phyloP scores from a whole-genome alignment of 2,329 filamentous ascomycete species.

The Paraphoma sp. region DNA sequence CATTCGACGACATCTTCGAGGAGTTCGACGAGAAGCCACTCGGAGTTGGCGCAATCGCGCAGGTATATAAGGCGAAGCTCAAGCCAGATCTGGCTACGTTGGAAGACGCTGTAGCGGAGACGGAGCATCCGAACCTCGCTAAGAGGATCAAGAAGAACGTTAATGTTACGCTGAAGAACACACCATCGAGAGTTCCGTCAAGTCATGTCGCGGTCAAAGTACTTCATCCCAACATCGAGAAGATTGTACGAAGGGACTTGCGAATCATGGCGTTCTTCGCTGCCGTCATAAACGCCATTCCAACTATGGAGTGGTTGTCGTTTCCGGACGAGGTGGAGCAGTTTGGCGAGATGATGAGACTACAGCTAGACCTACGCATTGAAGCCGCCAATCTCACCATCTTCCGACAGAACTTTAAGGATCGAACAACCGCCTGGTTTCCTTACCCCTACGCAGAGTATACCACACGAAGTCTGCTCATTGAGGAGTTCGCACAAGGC shows the following conservation, averaged over 20 bases:
- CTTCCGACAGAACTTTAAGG: conserved; percentile 89
- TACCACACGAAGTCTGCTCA: conserved; percentile 87
- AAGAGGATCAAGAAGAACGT: conserved; percentile 81
- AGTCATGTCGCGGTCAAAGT: conserved; percentile 96
- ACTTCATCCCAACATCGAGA: conserved; percentile 88
- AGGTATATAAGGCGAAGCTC: conserved; percentile 95
- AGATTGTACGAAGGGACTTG: conserved; percentile 86
- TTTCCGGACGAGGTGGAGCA: conserved; percentile 92
- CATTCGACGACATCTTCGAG: conserved; percentile 91
- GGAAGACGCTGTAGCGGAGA: conserved; percentile 62
- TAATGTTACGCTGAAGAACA: conserved; percentile 84
- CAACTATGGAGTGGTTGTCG: conserved; percentile 96
- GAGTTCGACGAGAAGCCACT: conserved; percentile 91
- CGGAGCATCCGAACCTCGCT: conserved; percentile 64
- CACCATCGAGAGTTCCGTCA: conserved; percentile 83
- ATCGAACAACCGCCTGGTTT: conserved; percentile 93
- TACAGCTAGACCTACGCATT: conserved; percentile 95
- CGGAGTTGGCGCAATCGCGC: conserved; percentile 94
- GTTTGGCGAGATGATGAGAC: conserved; percentile 97
- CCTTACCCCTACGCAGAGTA: conserved; percentile 93
- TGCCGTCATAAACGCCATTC: conserved; percentile 79
- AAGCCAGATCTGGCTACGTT: conserved; percentile 76
- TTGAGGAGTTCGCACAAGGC: conserved; percentile 95
- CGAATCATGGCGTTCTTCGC: conserved; percentile 96
- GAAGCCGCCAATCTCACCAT: conserved; percentile 88